Base-by-base conservation (phyloP, 139 green algal species). In the Picochlorum sp. region DNA sequence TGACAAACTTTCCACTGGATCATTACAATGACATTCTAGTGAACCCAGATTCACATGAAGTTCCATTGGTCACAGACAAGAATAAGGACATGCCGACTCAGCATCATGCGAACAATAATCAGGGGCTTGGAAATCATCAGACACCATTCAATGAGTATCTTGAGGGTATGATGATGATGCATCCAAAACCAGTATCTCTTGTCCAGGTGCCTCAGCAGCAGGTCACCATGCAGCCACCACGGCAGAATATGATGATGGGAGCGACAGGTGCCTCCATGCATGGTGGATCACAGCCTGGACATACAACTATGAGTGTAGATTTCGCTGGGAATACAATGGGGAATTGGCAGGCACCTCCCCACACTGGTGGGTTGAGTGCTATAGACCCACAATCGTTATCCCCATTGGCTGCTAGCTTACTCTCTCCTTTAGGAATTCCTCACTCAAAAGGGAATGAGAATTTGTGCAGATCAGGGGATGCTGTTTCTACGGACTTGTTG, bases 1-100 rank as follows among this genome's bases (percentile, higher is more conserved):
- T 83, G 15, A 84, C 76, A 13, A 90, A 91, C 64, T 91, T 89
- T 68, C 60, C 69, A 8, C 20, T 77, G n/a, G 46, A 50, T 2
- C 45, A 80, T 13, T 87, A 85, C 46, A 47, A 54, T 15, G 69
- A 66, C 11, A 78, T 80, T 26, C 54, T 80, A 60, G 37, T 37
- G 6, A 50, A 78, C 26, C 71, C 65, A 18, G 65, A 69, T 26
- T 6, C 24, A 15, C 72, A 72, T 58, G 30, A 68, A n/a, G n/a
- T 62, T 59, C 21, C 4, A 46, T 21, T 30, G 51, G 23, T 59
- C 20, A 34, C 23, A 32, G n/a, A 59, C 9, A 38, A n/a, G 23
- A 30, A 37, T 21, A 37, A 23, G 20, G 13, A 8, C 7, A 16
- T 34, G 21, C 34, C 26, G 5, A n/a, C 21, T 4, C 9, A 37